Conservation (phyloP, 768 basidiomycete species). For the Asterophora parasitica region DNA sequence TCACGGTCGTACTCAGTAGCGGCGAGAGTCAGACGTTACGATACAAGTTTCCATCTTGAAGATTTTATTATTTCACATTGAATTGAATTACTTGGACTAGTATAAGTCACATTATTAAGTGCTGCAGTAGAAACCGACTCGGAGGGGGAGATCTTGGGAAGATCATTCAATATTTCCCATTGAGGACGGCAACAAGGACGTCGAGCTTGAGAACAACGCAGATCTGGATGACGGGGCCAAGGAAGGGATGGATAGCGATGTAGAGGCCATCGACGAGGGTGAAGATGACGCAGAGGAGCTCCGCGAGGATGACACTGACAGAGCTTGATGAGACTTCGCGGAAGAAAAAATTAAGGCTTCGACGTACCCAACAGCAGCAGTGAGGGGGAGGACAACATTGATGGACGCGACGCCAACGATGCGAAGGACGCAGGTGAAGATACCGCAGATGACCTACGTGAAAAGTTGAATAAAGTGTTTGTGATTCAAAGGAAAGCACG, state of each 20-base stretch:
- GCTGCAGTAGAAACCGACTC: too few species aligned
- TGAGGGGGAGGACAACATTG: slow-evolving; percentile 4
- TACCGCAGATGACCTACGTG: slow-evolving; percentile 4
- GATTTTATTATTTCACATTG: too few species aligned
- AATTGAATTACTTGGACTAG: too few species aligned
- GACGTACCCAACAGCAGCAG: slow-evolving; percentile 12
- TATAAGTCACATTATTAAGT: too few species aligned
- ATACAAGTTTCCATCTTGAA: too few species aligned
- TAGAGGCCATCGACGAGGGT: slow-evolving; percentile 16
- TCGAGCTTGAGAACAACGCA: slow-evolving; percentile 14
- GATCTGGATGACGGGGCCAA: slow-evolving; percentile 13
- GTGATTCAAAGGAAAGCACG: not conserved
- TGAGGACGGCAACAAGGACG: slow-evolving; percentile 12
- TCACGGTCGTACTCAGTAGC: too few species aligned
- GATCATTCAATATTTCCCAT: not conserved
- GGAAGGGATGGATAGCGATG: slow-evolving; percentile 10
- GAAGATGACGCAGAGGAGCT: slow-evolving; percentile 13
- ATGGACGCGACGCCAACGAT: slow-evolving; percentile 3
- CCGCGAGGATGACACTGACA: slow-evolving; percentile 2
- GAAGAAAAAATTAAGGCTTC: too few species aligned
- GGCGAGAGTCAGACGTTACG: too few species aligned
- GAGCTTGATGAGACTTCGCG: not conserved
- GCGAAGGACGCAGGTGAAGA: slow-evolving; percentile 6
- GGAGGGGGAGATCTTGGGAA: too few species aligned
- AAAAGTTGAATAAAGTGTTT: not conserved